Evolutionary conservation across 495 filamentous ascomycete genomes (phyloP), one percentile per base, ranked within the genome.

Genomic region (Cercophora sp.): DNA sequence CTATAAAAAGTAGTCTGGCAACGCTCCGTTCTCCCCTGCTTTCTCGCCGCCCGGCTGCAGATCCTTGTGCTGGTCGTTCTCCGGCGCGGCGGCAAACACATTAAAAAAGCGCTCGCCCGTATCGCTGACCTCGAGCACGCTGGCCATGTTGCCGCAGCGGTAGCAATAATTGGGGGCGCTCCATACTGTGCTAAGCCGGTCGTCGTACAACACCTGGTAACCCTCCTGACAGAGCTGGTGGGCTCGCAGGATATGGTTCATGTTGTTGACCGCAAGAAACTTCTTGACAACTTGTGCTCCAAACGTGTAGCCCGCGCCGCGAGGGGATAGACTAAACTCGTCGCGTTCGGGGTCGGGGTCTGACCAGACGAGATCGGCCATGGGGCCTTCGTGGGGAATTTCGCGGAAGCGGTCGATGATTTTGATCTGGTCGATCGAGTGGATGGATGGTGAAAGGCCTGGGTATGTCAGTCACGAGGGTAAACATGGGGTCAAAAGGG

Each of bases 361-460:
- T 1, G 89, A 94, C 93, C 93, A 98, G 15, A 98, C 93, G 4
- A 98, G 72, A 65, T 98, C 93, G n/a, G 93, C 93, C 93, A 98
- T 98, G 4, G 93, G 93, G 0, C 93, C 93, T 69, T 98, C 93
- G 69, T 98, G 93, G 1, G 93, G 93, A 42, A 98, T 98, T 64
- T 98, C 93, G 35, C 93, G 83, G 73, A 96, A 98, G 5, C 93
- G 89, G 73, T 98, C 93, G 64, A 98, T 96, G 64, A 97, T 91
- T 69, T 98, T 98, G 73, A 98, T 97, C 69, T 98, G 93, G 64
- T 98, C 93, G 64, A 98, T 96, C 15, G 89, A 95, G 68, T 98
- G 93, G 58, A 98, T 97, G 4, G 88, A 94, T 0, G 93, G 93
- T 5, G 89, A 95, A 24, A 97, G 82, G 8, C 93, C 82, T 82